These are phyloP conservation scores for Ilyonectria sp. DNA, from an alignment of 2,329 filamentous ascomycete species.

Conservation along the genomic window DNA sequence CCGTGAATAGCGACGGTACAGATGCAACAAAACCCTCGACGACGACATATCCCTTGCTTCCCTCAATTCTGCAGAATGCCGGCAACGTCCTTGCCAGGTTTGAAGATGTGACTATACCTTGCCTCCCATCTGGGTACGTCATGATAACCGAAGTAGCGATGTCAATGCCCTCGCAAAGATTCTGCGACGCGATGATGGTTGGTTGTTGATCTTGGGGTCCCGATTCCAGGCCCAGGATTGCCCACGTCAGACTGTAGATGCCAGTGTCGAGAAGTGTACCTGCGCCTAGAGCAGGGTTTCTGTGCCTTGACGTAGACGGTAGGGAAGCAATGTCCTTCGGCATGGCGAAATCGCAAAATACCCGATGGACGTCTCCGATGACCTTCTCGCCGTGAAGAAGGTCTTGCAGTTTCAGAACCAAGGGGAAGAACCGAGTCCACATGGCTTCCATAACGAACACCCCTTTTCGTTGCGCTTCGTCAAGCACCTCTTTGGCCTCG, in stretches of 20 bases:
- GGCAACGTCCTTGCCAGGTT: slow-evolving; percentile 43
- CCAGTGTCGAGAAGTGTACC: slow-evolving; percentile 60
- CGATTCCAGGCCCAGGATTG: slow-evolving; percentile 51
- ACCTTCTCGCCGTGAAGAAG: slow-evolving; percentile 56
- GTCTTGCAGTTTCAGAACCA: slow-evolving; percentile 52
- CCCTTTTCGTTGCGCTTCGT: slow-evolving; percentile 53
- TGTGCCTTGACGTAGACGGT: slow-evolving; percentile 50
- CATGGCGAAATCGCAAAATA: slow-evolving; percentile 57
- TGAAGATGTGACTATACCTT: slow-evolving; percentile 58
- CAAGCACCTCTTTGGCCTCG: slow-evolving; percentile 57
- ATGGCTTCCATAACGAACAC: slow-evolving; percentile 63
- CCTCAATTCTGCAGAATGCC: slow-evolving; percentile 56
- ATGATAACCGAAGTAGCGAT: slow-evolving; percentile 55
- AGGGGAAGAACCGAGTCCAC: slow-evolving; percentile 60
- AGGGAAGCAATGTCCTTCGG: slow-evolving; percentile 52
- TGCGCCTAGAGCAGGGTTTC: slow-evolving; percentile 56
- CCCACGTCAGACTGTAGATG: slow-evolving; percentile 59
- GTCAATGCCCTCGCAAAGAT: slow-evolving; percentile 52
- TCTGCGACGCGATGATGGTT: slow-evolving; percentile 56
- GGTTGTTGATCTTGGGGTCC: slow-evolving; percentile 46
- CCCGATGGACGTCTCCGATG: slow-evolving; percentile 56
- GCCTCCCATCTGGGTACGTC: slow-evolving; percentile 54
- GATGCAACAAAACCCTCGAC: slow-evolving; percentile 54
- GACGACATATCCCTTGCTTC: slow-evolving; percentile 54
- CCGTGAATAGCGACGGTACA: slow-evolving; percentile 54